Evolutionary conservation across 371 early-diverging fungal species (phyloP).

Genomic region (Nosema muscidifuracis): DNA sequence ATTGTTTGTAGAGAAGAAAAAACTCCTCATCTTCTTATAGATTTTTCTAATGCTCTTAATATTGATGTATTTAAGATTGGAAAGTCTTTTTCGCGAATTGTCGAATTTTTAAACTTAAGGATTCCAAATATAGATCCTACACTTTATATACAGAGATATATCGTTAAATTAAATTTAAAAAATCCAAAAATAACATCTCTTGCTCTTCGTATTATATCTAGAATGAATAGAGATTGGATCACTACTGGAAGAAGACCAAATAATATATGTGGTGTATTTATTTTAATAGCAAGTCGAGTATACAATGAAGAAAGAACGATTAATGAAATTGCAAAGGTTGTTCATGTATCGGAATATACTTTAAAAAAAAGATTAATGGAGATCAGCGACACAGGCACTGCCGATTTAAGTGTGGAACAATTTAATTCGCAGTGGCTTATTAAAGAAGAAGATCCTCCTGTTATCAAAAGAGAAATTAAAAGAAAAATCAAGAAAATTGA

Average conservation of each 20-base stretch:
- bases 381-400: conserved; percentile 76
- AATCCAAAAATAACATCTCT: conserved; percentile 70
- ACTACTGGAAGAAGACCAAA: conserved; percentile 84
- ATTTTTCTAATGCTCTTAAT: conserved; percentile 80
- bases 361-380: conserved; percentile 77
- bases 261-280: conserved; percentile 91
- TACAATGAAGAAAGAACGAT: conserved; percentile 76
- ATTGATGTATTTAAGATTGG: conserved; percentile 81
- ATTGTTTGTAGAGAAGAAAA: conserved; percentile 81
- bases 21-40: conserved; percentile 85
- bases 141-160: conserved; percentile 85
- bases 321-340: conserved; percentile 78
- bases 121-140: conserved; percentile 89
- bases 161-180: conserved; percentile 79
- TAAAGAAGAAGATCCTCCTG: conserved; percentile 77
- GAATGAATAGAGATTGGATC: conserved; percentile 98
- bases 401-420: conserved; percentile 73
- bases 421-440: conserved; percentile 80
- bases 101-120: conserved; percentile 68
- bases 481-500: conserved; percentile 49
- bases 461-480: conserved; percentile 53
- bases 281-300: conserved; percentile 86
- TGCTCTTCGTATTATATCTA: conserved; percentile 74
- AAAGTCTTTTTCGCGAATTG: conserved; percentile 75
- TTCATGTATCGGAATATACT: conserved; percentile 81